phyloP scores from a whole-genome alignment of 176 grass and related monocot genomes.

The Pontederia paniculata region DNA sequence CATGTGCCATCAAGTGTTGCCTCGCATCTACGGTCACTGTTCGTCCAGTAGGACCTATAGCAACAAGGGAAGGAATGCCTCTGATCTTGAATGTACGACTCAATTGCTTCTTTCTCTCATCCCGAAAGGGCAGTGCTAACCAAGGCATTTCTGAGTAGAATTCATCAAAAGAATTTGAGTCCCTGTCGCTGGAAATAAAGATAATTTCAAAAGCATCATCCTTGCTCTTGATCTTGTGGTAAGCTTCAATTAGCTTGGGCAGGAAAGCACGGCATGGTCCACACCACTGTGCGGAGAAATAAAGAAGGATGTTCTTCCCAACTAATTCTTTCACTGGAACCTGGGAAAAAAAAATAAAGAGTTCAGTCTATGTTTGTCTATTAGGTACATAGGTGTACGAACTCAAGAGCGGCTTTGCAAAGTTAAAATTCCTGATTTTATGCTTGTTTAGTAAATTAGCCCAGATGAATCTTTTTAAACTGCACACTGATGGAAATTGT shows the following conservation, averaged over 20 bases:
- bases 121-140: slow-evolving; percentile 56
- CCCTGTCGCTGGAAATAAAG: slow-evolving; percentile 57
- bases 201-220: slow-evolving; percentile 50
- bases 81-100: slow-evolving; percentile 35
- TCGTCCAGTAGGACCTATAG: slow-evolving; percentile 46
- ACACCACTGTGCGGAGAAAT: slow-evolving; percentile 71
- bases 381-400: not conserved
- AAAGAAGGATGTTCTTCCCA: slow-evolving; percentile 68
- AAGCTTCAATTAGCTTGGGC: slow-evolving; percentile 45
- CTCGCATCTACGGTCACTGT: slow-evolving; percentile 45
- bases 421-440: too few relatives aligned
- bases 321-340: slow-evolving; percentile 57
- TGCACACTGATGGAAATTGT: too few relatives aligned
- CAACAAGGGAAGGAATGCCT: slow-evolving; percentile 46
- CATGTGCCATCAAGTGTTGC: slow-evolving; percentile 25
- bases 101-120: slow-evolving; percentile 40
- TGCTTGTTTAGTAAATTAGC: too few relatives aligned
- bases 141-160: slow-evolving; percentile 73
- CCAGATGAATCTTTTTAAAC: too few relatives aligned
- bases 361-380: not conserved
- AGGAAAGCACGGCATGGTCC: slow-evolving; percentile 56
- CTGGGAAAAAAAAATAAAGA: slow-evolving; percentile 19
- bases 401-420: not conserved
- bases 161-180: slow-evolving; percentile 43
- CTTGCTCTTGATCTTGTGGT: slow-evolving; percentile 59